Conservation (phyloP, 768 basidiomycete genomes). For the Lentinula guzmanii region DNA sequence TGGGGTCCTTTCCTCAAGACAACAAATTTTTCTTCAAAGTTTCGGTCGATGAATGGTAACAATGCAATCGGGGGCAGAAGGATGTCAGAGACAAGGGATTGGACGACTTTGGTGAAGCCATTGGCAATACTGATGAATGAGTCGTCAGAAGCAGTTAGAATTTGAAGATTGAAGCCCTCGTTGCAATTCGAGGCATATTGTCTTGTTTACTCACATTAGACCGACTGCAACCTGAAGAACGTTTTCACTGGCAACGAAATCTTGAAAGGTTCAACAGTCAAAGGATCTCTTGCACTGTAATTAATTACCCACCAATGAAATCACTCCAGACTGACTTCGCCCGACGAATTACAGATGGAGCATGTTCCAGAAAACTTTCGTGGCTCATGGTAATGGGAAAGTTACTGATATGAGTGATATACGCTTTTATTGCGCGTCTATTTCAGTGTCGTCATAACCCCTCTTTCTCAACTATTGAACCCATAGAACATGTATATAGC, state of each 20-base stretch:
- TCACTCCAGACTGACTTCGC: neutral
- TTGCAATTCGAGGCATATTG: too few species aligned
- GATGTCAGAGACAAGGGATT: slow-evolving; percentile 37
- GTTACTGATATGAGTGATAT: neutral
- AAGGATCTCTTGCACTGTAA: neutral
- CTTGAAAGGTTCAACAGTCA: neutral
- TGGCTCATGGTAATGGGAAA: neutral
- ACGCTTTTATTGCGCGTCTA: neutral
- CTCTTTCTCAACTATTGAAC: too few species aligned
- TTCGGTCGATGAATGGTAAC: slow-evolving; percentile 36
- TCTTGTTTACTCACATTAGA: neutral
- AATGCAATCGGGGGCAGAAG: slow-evolving; percentile 34
- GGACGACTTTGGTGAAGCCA: slow-evolving; percentile 34
- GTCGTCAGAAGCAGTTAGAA: too few species aligned
- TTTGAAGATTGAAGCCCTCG: too few species aligned
- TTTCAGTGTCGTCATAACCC: too few species aligned
- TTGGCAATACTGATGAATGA: slow-evolving; percentile 25
- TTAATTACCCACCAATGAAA: neutral
- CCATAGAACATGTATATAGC: too few species aligned
- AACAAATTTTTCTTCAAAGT: slow-evolving; percentile 36
- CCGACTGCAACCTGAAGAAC: slow-evolving; percentile 1
- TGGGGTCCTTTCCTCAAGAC: slow-evolving; percentile 20
- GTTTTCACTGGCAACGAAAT: neutral
- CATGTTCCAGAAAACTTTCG: neutral
- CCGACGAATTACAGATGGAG: neutral